Base-by-base conservation (phyloP, 768 basidiomycete species). In the Lactarius pseudohatsudake region DNA sequence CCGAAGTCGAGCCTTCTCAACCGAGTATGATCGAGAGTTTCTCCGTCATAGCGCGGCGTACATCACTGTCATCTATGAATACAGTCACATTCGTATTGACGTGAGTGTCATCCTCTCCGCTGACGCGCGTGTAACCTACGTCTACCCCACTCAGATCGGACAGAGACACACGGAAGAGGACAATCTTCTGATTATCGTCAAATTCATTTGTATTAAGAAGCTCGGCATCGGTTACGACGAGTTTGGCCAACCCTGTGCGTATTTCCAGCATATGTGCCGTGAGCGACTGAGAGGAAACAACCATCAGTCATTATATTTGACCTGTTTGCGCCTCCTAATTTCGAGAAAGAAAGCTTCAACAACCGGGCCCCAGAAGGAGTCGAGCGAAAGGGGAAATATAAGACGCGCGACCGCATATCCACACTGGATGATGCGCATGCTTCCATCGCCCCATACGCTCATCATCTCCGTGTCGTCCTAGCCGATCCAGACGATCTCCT, bases 1-100 rank as follows among this genome's bases (percentile, higher is more conserved):
- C 72, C 74, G 60, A 61, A 65, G 68, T 9, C 74, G 72, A 2
- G 72, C 65, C 2, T 93, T 89, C 73, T 92, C 90, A 0, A 77
- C 86, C 4, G 92, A 93, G 75, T 91, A 86, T 82, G 84, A 89
- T 62, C 76, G 80, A 47, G 77, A 84, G 50, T 86, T 84, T 45
- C 67, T 71, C 9, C 68, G 79, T 53, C 69, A 70, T 13, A 81
- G 84, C 41, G 79, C 81, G 36, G 88, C 82, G 0, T 81, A 83
- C 74, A 74, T 92, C 22, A 74, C 78, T 38, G 85, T 92, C 40
- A 84, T 88, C 62, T 91, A 90, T 69, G 86, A 86, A 34, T 84
- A 89, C 70, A 90, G 87, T 75, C 72, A 84, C 18, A 81, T 93
- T 43, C 83, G 84, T 16, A 80, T 91, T 18, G 80, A 79, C 75